Percentiles rank a stretch among this genome's conserved stretches.
phyloP scores from a whole-genome alignment of 1,284 basidiomycete species.

The Hemileia vastatrix region DNA sequence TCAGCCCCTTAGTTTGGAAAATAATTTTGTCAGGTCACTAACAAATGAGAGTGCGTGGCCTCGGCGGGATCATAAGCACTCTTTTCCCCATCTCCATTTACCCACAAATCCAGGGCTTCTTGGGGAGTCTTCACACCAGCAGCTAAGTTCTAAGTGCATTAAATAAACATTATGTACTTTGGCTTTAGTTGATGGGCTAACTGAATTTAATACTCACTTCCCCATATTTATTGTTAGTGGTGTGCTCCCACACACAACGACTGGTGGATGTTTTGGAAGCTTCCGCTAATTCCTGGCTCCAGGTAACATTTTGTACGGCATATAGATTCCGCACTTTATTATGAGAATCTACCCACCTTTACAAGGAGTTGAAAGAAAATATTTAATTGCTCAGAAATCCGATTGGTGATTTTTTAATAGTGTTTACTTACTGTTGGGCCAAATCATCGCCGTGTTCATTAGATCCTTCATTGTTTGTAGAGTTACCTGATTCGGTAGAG shows the following conservation, averaged over 20 bases:
- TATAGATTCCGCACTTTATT: constrained; percentile 8
- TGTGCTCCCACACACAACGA: neutral
- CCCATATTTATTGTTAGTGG: neutral
- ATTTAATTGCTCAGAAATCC: no score
- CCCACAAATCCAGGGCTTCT: neutral
- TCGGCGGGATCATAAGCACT: neutral
- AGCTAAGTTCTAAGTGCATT: neutral
- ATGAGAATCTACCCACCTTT: constrained; percentile 15
- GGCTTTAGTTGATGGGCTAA: no score
- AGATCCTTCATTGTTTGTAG: no score
- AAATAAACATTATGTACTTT: neutral
- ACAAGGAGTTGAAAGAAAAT: no score
- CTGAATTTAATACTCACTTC: neutral
- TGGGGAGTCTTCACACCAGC: neutral
- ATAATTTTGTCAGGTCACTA: no score
- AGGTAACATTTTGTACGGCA: neutral
- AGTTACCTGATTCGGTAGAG: no score
- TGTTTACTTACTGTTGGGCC: no score
- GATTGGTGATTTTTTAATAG: no score
- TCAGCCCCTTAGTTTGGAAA: no score
- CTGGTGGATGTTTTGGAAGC: constrained; percentile 2
- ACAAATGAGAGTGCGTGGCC: neutral
- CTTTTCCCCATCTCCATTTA: neutral
- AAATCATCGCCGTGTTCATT: no score
- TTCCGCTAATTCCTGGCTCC: constrained; percentile 1